These are phyloP conservation scores for Pelargonium cotyledonis DNA, from an alignment of 441 rosid species.

Conservation along the genomic window DNA sequence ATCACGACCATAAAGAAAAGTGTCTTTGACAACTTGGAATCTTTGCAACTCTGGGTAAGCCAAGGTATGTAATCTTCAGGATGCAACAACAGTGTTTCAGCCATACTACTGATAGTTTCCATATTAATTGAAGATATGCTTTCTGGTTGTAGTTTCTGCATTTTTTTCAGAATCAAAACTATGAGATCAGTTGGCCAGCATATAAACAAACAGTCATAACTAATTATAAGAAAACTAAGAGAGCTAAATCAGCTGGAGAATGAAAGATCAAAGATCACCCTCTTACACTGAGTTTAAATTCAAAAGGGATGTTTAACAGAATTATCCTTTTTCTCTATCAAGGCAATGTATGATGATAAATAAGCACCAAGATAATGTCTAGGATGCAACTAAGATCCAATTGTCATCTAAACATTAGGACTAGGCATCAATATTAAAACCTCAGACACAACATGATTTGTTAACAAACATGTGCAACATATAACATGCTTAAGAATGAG, in stretches of 20 bases:
- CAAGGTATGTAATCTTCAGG: constrained; percentile 53
- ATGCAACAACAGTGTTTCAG: constrained; percentile 38
- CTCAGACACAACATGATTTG: neutral
- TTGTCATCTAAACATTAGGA: neutral
- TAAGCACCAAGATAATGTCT: neutral
- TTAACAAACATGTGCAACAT: neutral
- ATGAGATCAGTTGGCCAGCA: neutral
- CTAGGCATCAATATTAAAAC: neutral
- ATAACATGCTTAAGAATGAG: neutral
- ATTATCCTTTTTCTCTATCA: neutral
- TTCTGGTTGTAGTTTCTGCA: constrained; percentile 51
- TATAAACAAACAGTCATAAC: neutral
- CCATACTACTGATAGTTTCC: constrained; percentile 58
- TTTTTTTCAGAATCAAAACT: constrained; percentile 11
- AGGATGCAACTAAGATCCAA: neutral
- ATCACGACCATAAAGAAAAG: constrained; percentile 63
- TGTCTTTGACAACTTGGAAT: constrained; percentile 53
- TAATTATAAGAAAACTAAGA: neutral
- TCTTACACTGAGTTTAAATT: neutral
- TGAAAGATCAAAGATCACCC: neutral
- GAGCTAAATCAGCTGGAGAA: neutral
- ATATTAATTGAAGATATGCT: constrained; percentile 45
- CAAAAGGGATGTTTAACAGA: neutral
- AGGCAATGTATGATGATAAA: neutral
- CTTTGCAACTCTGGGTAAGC: constrained; percentile 49